Percentiles rank a stretch among this genome's conserved stretches.
phyloP scores from a whole-genome alignment of 1,139 yeast genomes.

The Suhomyces choctaworum region DNA sequence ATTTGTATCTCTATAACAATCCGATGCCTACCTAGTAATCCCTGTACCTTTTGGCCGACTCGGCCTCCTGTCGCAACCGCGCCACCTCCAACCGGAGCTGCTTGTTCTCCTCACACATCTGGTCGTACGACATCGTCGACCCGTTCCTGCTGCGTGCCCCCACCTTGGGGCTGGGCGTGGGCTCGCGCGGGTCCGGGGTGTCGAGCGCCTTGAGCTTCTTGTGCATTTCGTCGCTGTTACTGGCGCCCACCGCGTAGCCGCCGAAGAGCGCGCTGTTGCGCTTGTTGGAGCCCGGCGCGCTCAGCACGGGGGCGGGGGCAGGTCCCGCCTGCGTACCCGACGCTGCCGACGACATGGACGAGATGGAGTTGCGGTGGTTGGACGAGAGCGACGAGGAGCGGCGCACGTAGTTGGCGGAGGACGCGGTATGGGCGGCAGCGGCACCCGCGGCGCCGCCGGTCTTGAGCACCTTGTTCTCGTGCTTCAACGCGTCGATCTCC shows the following conservation, averaged over 20 bases:
- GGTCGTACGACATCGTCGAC: constrained; percentile 13
- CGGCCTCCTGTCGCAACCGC: constrained; percentile 16
- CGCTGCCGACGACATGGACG: constrained; percentile 13
- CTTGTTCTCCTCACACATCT: constrained; percentile 18
- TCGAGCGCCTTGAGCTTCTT: constrained; percentile 11
- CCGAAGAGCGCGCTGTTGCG: constrained; percentile 16
- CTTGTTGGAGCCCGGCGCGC: constrained; percentile 12
- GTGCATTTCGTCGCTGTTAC: constrained; percentile 13
- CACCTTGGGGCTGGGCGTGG: constrained; percentile 14
- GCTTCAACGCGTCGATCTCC: constrained; percentile 53
- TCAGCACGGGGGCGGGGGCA: background rate
- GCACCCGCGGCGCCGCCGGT: constrained; percentile 3
- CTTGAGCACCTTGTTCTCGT: constrained; percentile 46
- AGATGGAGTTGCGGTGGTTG: constrained; percentile 17
- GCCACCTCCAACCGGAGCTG: constrained; percentile 16
- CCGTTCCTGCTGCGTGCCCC: constrained; percentile 16
- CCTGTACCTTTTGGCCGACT: background rate
- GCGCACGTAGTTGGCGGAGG: constrained; percentile 8
- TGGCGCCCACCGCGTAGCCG: constrained; percentile 13
- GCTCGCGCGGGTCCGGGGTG: constrained; percentile 11
- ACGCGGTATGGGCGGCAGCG: constrained; percentile 2
- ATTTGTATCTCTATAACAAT: constrained; percentile 4
- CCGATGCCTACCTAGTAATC: background rate
- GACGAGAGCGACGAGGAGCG: constrained; percentile 19
- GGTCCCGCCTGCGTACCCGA: constrained; percentile 8